A percentile compares a stretch with the other conserved stretches of the same genome.
These are phyloP conservation scores for Podospora conica DNA, from an alignment of 495 filamentous ascomycete genomes.

Conservation along the genomic window DNA sequence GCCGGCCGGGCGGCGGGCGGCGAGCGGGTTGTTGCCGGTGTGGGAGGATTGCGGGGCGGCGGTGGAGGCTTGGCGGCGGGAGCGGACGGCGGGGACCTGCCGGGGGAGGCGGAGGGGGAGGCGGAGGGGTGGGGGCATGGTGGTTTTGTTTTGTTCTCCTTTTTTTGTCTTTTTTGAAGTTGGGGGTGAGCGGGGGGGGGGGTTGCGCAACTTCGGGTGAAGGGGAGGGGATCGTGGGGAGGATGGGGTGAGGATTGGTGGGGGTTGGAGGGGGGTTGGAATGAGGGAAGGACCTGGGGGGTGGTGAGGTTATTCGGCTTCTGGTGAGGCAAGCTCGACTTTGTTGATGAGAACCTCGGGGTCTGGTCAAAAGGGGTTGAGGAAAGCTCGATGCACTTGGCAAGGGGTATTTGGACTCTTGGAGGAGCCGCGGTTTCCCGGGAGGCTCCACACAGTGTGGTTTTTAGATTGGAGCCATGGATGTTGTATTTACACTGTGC, in stretches of 20 bases:
- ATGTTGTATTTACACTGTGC: too few relatives aligned
- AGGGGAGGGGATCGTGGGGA: background rate
- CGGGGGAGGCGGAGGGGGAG: background rate
- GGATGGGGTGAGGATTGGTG: background rate
- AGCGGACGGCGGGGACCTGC: conserved; percentile 10
- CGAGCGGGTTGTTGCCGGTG: conserved; percentile 5
- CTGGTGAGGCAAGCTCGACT: too few relatives aligned
- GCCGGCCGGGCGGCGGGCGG: conserved; percentile 53
- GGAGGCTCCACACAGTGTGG: background rate
- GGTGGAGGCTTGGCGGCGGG: conserved; percentile 28
- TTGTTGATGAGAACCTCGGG: background rate
- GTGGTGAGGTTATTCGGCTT: too few relatives aligned
- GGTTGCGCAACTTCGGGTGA: background rate
- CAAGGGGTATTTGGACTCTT: background rate
- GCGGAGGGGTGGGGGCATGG: background rate
- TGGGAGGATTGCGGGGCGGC: conserved; percentile 14
- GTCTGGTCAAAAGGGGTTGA: background rate
- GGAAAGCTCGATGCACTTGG: background rate
- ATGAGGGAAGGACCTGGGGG: background rate
- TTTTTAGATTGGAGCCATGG: too few relatives aligned
- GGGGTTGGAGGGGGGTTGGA: background rate
- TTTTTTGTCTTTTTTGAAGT: background rate
- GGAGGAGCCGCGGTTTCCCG: background rate
- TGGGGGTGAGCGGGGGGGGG: background rate
- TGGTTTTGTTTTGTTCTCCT: conserved; percentile 18